Conservation (phyloP, 306 rosid species). For the Mucuna pruriens region DNA sequence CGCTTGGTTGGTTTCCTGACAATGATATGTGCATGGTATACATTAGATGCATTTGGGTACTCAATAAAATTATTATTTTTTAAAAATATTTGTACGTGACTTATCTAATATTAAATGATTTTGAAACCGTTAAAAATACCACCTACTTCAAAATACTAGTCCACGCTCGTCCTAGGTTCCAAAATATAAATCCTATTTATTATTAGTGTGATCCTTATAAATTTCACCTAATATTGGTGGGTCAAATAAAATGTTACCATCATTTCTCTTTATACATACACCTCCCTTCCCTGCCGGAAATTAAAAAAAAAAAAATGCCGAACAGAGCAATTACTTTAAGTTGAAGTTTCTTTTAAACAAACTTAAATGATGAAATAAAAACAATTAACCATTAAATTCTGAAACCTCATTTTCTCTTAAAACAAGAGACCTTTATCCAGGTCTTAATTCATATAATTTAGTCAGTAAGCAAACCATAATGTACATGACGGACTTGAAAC, state of each 20-base stretch:
- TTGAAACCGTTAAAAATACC: too few relatives aligned
- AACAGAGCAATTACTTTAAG: not conserved
- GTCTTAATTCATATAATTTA: slow-evolving; percentile 12
- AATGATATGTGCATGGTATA: too few relatives aligned
- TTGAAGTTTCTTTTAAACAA: not conserved
- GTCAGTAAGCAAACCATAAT: not conserved
- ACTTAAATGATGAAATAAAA: not conserved
- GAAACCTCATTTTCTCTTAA: not conserved
- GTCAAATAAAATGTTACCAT: not conserved
- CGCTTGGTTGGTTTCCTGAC: too few relatives aligned
- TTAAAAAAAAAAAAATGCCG: too few relatives aligned
- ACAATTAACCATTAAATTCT: not conserved
- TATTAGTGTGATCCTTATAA: not conserved
- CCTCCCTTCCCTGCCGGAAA: not conserved
- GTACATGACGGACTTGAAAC: not conserved
- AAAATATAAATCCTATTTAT: not conserved
- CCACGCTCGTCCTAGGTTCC: too few relatives aligned
- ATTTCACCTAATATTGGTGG: not conserved
- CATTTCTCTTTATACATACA: not conserved
- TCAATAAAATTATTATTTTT: too few relatives aligned
- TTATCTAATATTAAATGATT: too few relatives aligned
- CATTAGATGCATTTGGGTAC: too few relatives aligned
- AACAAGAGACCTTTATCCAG: not conserved
- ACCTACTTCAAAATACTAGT: too few relatives aligned
- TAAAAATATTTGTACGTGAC: too few relatives aligned